These are phyloP conservation scores for Aspergillus mulundensis DNA, from an alignment of 495 filamentous ascomycete species.

Conservation along the genomic window DNA sequence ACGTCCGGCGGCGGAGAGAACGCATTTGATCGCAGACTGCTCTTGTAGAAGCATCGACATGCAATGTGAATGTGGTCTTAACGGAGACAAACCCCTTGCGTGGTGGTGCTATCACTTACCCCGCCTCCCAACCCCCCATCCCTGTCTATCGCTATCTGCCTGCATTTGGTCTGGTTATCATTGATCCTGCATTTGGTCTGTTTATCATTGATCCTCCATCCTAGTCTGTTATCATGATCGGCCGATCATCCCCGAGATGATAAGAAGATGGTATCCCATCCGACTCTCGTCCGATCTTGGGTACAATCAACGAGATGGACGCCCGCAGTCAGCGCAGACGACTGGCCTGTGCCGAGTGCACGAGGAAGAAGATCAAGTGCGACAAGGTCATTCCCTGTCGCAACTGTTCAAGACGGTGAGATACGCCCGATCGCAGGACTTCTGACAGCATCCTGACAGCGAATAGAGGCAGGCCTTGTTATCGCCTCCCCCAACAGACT, in stretches of 20 bases:
- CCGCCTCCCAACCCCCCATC: too few relatives aligned
- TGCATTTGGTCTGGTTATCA: too few relatives aligned
- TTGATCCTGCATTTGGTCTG: too few relatives aligned
- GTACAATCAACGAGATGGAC: background rate
- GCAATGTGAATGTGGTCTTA: too few relatives aligned
- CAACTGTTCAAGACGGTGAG: constrained; percentile 7
- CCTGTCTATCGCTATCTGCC: background rate
- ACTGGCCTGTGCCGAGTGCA: constrained; percentile 8
- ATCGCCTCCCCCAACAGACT: background rate
- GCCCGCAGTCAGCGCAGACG: background rate
- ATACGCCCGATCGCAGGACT: background rate
- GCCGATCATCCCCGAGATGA: too few relatives aligned
- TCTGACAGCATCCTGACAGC: background rate
- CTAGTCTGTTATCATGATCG: too few relatives aligned
- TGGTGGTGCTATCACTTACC: too few relatives aligned
- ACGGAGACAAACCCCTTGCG: too few relatives aligned
- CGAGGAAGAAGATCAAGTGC: constrained; percentile 5
- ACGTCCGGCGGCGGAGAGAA: background rate
- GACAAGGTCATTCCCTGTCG: constrained; percentile 9
- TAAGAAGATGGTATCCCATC: background rate
- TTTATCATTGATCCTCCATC: too few relatives aligned
- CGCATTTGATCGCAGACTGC: too few relatives aligned
- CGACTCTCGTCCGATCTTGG: background rate
- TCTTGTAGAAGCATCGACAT: too few relatives aligned
- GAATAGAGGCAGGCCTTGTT: constrained; percentile 1